phyloP scores from a whole-genome alignment of 805 yeast genomes.

The Candida incommunis region DNA sequence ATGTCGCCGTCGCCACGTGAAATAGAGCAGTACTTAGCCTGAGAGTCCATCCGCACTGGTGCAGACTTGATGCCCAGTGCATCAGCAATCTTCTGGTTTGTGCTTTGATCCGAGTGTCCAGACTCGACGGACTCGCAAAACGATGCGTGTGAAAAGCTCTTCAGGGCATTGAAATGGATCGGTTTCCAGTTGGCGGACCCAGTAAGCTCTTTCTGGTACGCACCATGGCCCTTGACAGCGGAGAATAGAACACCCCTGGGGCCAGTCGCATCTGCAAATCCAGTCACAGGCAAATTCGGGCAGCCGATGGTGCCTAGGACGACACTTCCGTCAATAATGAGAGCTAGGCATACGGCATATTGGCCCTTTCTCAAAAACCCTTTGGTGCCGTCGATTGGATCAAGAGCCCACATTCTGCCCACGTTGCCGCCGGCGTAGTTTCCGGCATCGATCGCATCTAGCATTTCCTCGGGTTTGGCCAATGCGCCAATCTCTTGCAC shows the following conservation, averaged over 20 bases:
- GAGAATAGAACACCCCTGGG: conserved; percentile 62
- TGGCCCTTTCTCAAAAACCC: conserved; percentile 95
- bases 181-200: conserved; percentile 9
- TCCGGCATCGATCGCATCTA: conserved; percentile 64
- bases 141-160: conserved; percentile 35
- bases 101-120: conserved; percentile 84
- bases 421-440: conserved; percentile 59
- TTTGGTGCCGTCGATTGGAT: conserved; percentile 96
- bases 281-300: conserved; percentile 59
- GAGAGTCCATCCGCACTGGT: conserved; percentile 76
- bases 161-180: conserved; percentile 39
- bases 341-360: conserved; percentile 88
- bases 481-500: conserved; percentile 14
- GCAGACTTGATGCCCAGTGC: conserved; percentile 42
- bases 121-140: conserved; percentile 92
- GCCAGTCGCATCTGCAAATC: conserved; percentile 12
- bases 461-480: conserved; percentile 33
- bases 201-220: conserved; percentile 37
- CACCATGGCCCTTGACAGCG: conserved; percentile 55
- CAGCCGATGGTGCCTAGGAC: conserved; percentile 91
- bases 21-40: conserved; percentile 87
- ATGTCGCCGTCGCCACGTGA: conserved; percentile 88
- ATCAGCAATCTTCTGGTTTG: conserved; percentile 63
- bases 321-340: conserved; percentile 74
- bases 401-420: conserved; percentile 93